These are phyloP conservation scores for Dendrobium nobile DNA, from an alignment of 106 monocot species.

Conservation along the genomic window DNA sequence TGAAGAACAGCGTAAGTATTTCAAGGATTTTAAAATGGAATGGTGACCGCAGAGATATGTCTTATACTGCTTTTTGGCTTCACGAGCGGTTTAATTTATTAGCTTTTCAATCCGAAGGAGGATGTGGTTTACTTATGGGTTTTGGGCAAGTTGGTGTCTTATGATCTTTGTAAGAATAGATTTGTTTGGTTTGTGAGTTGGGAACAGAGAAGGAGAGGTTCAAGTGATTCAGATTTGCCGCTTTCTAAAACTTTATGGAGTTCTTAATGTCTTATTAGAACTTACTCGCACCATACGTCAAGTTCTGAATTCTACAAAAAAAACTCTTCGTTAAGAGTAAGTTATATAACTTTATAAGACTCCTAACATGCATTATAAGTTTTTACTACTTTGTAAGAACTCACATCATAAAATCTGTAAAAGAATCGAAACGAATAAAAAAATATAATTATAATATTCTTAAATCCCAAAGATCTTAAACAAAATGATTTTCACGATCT, in stretches of 20 bases:
- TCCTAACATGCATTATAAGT: too few species aligned
- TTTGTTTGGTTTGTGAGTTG: conserved; percentile 11
- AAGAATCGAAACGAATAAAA: too few species aligned
- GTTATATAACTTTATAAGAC: too few species aligned
- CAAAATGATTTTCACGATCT: too few species aligned
- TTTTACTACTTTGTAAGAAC: too few species aligned
- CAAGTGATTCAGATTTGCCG: conserved; percentile 39
- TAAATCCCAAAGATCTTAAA: too few species aligned
- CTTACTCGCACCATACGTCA: too few species aligned
- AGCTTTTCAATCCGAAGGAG: conserved; percentile 37
- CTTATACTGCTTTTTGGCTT: background rate
- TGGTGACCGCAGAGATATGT: background rate
- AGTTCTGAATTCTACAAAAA: too few species aligned
- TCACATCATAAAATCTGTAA: too few species aligned
- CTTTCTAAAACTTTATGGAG: background rate
- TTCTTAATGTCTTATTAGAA: too few species aligned
- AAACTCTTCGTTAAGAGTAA: too few species aligned
- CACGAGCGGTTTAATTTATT: conserved; percentile 11
- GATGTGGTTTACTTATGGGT: conserved; percentile 37
- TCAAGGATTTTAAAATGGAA: background rate
- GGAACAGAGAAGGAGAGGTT: conserved; percentile 24
- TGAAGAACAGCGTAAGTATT: conserved; percentile 29
- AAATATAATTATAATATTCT: too few species aligned
- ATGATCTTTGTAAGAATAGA: conserved; percentile 21
- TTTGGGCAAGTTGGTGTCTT: conserved; percentile 27